Percentiles rank a stretch among this genome's conserved stretches.
Evolutionary conservation across 805 yeast genomes (phyloP).

Genomic region (Pichia manshurica): DNA sequence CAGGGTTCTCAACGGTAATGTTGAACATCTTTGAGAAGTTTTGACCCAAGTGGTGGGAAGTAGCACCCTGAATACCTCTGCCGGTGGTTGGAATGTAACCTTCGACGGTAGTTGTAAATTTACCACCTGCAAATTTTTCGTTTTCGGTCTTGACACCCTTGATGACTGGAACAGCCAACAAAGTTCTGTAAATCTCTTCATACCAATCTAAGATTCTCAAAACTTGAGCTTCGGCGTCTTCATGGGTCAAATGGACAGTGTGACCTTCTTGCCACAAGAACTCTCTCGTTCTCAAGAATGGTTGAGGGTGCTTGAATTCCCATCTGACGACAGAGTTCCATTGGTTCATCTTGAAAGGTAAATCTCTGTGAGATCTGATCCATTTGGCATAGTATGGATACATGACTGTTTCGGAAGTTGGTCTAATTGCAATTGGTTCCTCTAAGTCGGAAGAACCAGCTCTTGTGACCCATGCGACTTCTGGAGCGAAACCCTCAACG

Average conservation of each 20-base stretch:
- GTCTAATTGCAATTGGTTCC: conserved; percentile 98
- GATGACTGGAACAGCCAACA: conserved; percentile 95
- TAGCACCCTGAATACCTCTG: conserved; percentile 99
- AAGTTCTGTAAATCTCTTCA: conserved; percentile 77
- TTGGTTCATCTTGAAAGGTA: conserved; percentile 93
- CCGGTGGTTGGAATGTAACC: conserved; percentile 98
- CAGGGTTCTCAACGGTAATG: conserved; percentile 92
- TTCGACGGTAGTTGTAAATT: conserved; percentile 91
- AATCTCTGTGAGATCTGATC: conserved; percentile 97
- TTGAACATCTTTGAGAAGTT: conserved; percentile 98
- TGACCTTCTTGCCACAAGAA: conserved; percentile 99
- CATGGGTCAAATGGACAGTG: conserved; percentile 86
- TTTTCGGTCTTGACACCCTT: conserved; percentile 94
- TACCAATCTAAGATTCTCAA: conserved; percentile 80
- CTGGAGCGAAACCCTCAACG: conserved; percentile 98
- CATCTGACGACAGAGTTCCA: conserved; percentile 99
- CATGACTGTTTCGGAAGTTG: conserved; percentile 99
- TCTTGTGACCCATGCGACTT: conserved; percentile 98
- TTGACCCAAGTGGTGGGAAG: conserved; percentile 96
- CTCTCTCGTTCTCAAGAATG: conserved; percentile 97
- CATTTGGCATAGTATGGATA: conserved; percentile 99
- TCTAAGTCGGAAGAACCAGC: conserved; percentile 94
- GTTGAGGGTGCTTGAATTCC: conserved; percentile 99
- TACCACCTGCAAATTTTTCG: conserved; percentile 98
- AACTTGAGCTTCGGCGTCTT: conserved; percentile 81